Conservation (phyloP, 2,329 filamentous ascomycete species). For the Aureobasidium zeae region DNA sequence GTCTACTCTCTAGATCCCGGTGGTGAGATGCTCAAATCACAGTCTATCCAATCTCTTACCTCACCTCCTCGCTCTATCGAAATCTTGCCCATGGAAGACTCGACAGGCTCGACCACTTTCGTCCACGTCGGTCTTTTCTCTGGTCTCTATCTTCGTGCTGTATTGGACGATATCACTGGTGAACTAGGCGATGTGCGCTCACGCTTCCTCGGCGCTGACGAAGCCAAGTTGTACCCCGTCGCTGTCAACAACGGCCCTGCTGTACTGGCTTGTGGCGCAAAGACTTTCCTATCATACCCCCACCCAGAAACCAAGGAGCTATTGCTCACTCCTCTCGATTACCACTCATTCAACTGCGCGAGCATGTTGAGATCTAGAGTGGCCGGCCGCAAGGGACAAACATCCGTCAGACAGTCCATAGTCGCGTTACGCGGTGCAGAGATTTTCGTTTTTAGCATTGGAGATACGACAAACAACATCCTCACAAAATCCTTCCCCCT, state of each 20-base stretch:
- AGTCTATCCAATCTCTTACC: constrained; percentile 20
- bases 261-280: constrained; percentile 80
- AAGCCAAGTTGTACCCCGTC: constrained; percentile 85
- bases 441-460: constrained; percentile 19
- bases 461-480: constrained; percentile 18
- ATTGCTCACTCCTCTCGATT: constrained; percentile 85
- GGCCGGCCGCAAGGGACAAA: constrained; percentile 56
- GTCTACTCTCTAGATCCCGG: constrained; percentile 75
- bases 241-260: constrained; percentile 75
- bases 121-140: constrained; percentile 94
- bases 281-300: constrained; percentile 93
- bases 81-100: constrained; percentile 94
- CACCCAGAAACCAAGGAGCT: constrained; percentile 80
- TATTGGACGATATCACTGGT: constrained; percentile 89
- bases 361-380: constrained; percentile 68
- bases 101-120: constrained; percentile 78
- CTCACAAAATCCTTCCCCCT: constrained; percentile 48
- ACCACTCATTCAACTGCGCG: constrained; percentile 79
- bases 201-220: constrained; percentile 84
- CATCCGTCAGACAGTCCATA: constrained; percentile 65
- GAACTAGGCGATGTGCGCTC: constrained; percentile 91
- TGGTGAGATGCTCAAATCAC: constrained; percentile 19
- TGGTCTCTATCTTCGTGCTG: constrained; percentile 89
- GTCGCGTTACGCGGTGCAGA: constrained; percentile 70
- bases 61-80: constrained; percentile 43